These are phyloP conservation scores for Blumeriella jaapii DNA, from an alignment of 2,329 filamentous ascomycete genomes.

Conservation along the genomic window DNA sequence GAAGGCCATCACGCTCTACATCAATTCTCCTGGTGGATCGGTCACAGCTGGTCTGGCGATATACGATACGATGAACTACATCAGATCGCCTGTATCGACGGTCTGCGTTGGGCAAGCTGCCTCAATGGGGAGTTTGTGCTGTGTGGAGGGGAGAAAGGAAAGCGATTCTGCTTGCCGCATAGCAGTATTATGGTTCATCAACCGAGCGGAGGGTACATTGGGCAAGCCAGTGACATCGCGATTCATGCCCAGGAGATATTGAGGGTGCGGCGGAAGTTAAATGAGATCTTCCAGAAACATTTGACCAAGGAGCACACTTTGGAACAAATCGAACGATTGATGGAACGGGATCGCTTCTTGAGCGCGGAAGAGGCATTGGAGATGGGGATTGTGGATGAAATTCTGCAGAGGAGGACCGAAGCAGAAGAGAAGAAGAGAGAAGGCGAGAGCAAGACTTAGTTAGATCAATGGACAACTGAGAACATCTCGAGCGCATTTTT, in stretches of 20 bases:
- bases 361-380: constrained; percentile 79
- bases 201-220: constrained; percentile 62
- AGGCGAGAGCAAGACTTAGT: constrained; percentile 4
- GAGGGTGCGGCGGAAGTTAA: constrained; percentile 71
- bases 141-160: constrained; percentile 72
- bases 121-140: constrained; percentile 83
- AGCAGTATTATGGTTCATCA: constrained; percentile 96
- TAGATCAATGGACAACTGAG: constrained; percentile 3
- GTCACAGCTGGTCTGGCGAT: constrained; percentile 84
- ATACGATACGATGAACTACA: constrained; percentile 98
- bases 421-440: constrained; percentile 13
- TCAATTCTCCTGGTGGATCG: constrained; percentile 89
- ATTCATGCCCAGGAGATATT: constrained; percentile 98
- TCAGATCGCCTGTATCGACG: constrained; percentile 82
- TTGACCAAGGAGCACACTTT: constrained; percentile 72
- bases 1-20: constrained; percentile 94
- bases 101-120: constrained; percentile 93
- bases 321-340: constrained; percentile 81
- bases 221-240: constrained; percentile 69
- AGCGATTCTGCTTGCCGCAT: constrained; percentile 84
- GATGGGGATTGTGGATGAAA: constrained; percentile 84
- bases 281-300: constrained; percentile 80
- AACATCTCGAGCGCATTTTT: no score
- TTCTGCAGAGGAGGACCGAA: constrained; percentile 51
- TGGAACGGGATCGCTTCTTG: constrained; percentile 96